These are phyloP conservation scores for Teratosphaeria epicoccoides DNA, from an alignment of 2,329 filamentous ascomycete genomes.

Conservation along the genomic window DNA sequence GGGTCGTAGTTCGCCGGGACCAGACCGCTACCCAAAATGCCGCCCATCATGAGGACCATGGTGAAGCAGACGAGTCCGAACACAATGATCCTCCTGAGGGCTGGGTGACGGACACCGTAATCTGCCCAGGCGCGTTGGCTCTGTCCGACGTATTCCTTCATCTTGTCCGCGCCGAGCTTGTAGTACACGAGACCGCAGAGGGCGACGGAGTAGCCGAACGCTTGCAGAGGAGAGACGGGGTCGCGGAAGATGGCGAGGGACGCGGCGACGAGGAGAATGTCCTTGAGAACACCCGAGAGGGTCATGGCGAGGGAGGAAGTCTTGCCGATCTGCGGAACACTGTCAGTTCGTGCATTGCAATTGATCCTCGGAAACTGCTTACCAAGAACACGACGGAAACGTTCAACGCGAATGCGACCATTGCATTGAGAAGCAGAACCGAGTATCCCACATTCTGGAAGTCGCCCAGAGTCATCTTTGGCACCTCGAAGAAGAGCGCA, in stretches of 20 bases:
- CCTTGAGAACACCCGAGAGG: conserved; percentile 78
- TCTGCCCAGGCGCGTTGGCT: conserved; percentile 73
- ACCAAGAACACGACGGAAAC: conserved; percentile 79
- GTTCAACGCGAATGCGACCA: conserved; percentile 71
- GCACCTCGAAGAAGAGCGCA: conserved; percentile 63
- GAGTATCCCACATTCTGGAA: conserved; percentile 63
- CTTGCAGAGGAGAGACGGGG: conserved; percentile 62
- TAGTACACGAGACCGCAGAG: conserved; percentile 73
- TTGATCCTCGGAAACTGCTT: conserved; percentile 29
- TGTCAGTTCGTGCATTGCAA: neutral
- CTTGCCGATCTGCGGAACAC: conserved; percentile 65
- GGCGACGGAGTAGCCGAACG: conserved; percentile 74
- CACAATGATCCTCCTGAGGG: conserved; percentile 66
- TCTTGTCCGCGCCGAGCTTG: conserved; percentile 72
- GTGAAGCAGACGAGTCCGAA: conserved; percentile 52
- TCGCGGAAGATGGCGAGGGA: conserved; percentile 77
- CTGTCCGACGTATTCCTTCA: conserved; percentile 68
- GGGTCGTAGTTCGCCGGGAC: conserved; percentile 17
- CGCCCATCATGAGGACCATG: conserved; percentile 58
- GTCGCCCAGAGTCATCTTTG: conserved; percentile 56
- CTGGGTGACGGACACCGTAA: conserved; percentile 66
- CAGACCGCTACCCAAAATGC: conserved; percentile 25
- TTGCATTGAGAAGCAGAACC: conserved; percentile 64
- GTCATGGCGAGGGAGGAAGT: conserved; percentile 79
- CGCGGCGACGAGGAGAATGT: conserved; percentile 68